Conservation (phyloP, 1,284 basidiomycete genomes). For the Cutaneotrichosporon dermatis region DNA sequence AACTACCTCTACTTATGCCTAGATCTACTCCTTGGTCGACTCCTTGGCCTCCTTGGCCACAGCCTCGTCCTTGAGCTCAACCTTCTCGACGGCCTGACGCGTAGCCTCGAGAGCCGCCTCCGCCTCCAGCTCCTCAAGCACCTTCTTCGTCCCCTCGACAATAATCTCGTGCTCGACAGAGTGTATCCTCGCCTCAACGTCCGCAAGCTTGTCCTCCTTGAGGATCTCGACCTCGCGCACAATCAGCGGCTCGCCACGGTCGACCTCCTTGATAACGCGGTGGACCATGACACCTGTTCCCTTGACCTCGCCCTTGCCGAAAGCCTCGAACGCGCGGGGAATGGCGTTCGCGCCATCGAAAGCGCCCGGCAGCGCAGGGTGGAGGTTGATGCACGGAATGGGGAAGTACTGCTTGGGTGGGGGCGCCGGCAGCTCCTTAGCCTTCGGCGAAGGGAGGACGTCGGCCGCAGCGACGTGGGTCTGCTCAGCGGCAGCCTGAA, state of each 20-base stretch:
- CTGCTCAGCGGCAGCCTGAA: neutral
- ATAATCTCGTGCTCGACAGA: conserved; percentile 82
- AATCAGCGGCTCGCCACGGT: conserved; percentile 81
- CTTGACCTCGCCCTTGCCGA: conserved; percentile 70
- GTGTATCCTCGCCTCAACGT: conserved; percentile 76
- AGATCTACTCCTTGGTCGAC: neutral
- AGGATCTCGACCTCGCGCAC: conserved; percentile 71
- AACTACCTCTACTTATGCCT: neutral
- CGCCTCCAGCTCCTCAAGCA: conserved; percentile 55
- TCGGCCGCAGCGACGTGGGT: conserved; percentile 4
- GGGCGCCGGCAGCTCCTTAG: conserved; percentile 16
- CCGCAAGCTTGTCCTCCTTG: conserved; percentile 67
- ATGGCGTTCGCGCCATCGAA: conserved; percentile 94
- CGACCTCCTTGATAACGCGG: conserved; percentile 87
- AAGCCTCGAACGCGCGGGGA: conserved; percentile 82
- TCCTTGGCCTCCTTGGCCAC: neutral
- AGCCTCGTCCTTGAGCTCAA: conserved; percentile 1
- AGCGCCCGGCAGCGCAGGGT: conserved; percentile 88
- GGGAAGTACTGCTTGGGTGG: conserved; percentile 43
- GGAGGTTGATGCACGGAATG: conserved; percentile 90
- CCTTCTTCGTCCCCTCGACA: conserved; percentile 70
- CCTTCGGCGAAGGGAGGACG: neutral
- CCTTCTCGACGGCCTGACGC: conserved; percentile 3
- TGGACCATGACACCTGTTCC: conserved; percentile 91
- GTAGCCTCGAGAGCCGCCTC: neutral